Percentiles rank a stretch among this genome's conserved stretches.
These are phyloP conservation scores for Ormosia semicastrata DNA, from an alignment of 306 rosid genomes.

Conservation along the genomic window DNA sequence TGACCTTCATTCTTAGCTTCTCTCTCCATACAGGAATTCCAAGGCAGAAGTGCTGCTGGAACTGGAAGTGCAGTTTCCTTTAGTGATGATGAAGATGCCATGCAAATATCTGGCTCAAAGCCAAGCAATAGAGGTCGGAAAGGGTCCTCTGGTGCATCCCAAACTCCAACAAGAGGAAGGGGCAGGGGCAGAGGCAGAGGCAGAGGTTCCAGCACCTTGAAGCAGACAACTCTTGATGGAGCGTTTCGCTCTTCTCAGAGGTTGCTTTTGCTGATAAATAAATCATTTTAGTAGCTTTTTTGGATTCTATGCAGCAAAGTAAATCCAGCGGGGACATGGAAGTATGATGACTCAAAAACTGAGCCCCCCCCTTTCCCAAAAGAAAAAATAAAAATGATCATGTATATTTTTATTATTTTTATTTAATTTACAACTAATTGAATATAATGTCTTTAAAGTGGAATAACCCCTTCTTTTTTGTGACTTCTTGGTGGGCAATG, in stretches of 20 bases:
- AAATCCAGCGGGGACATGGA: conserved; percentile 5
- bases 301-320: conserved; percentile 7
- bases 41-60: conserved; percentile 61
- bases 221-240: conserved; percentile 93
- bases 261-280: conserved; percentile 39
- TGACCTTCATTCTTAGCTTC: conserved; percentile 22
- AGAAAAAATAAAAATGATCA: background rate
- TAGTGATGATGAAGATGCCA: conserved; percentile 85
- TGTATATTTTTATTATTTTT: background rate
- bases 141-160: conserved; percentile 54
- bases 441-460: background rate
- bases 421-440: background rate
- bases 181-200: conserved; percentile 75
- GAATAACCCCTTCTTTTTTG: background rate
- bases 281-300: background rate
- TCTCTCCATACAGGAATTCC: conserved; percentile 51
- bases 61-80: conserved; percentile 70
- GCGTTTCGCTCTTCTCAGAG: conserved; percentile 79
- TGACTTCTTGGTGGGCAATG: conserved; percentile 7
- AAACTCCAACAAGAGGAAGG: conserved; percentile 70
- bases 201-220: conserved; percentile 49
- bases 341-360: background rate
- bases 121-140: conserved; percentile 73
- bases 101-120: conserved; percentile 52
- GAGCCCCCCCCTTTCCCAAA: background rate